Evolutionary conservation across 169 alveolate species (phyloP), one percentile per base, ranked within the genome.

Genomic region (Plasmodium reichenowi): DNA sequence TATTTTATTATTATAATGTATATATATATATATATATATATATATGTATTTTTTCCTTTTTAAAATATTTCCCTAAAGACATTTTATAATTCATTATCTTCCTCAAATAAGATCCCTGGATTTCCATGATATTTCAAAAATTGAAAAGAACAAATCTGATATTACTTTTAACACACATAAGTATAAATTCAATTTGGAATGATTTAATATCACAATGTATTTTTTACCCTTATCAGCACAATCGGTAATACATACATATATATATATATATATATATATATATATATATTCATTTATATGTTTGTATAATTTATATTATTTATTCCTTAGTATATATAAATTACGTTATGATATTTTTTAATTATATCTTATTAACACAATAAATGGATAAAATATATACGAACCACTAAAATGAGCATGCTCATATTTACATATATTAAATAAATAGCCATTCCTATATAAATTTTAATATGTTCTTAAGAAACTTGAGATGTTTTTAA

Each of bases 41-140:
- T 52, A 52, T 52, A 32, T 32, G 4, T 32, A 32, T 4, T 43
- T 68, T 26, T 54, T 72, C 15, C 43, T 32, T 9, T 10, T 8
- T 4, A 1, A 24, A 52, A 3, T 17, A 7, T 56, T 8, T 54
- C 58, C 7, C 6, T 10, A 62, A 15, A 80, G 90, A 47, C 64
- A 71, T 0, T 80, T 80, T 47, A 71, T 67, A 38, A 80, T 80
- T 80, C 90, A 80, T 47, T 80, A 80, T 60, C 15, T 80, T 47
- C 90, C 90, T 59, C 90, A 80, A 66, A 80, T 80, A 20, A 80
- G 66, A 72, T 80, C 90, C 26, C 50, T 80, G 26, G 90, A 80
- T 67, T 80, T 80, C 68, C 78, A 80, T n/a, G 90, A 80, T 17
- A 66, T 80, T 58, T 67, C 73, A 15, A 80, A 80, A 68, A 59